Evolutionary conservation across 2,329 filamentous ascomycete genomes (phyloP).

Genomic region (Elsinoe australis): DNA sequence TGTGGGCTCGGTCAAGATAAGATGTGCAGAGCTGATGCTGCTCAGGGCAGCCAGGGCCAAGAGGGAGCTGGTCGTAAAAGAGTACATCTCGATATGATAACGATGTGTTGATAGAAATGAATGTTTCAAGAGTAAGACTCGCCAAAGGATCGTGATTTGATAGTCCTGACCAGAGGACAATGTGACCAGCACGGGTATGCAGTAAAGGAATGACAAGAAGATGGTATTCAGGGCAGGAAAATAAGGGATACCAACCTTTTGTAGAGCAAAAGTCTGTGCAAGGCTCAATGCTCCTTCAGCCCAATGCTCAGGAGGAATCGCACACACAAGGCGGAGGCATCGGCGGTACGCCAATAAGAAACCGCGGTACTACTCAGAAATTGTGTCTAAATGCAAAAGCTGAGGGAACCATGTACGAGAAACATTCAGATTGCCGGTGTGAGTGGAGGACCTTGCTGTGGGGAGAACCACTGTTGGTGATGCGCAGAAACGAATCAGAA

Average conservation of each 20-base stretch:
- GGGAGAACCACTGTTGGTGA: too few relatives aligned
- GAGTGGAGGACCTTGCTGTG: too few relatives aligned
- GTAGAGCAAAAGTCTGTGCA: conserved; percentile 2
- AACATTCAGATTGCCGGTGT: too few relatives aligned
- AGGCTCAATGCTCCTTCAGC: too few relatives aligned
- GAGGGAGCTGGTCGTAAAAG: background rate
- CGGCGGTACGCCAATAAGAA: too few relatives aligned
- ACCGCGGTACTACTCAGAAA: too few relatives aligned
- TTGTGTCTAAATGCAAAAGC: too few relatives aligned
- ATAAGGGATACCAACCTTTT: conserved; percentile 4
- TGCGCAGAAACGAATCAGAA: too few relatives aligned
- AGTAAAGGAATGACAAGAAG: background rate
- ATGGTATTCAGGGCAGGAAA: background rate
- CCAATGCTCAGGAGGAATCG: too few relatives aligned
- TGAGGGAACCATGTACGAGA: too few relatives aligned
- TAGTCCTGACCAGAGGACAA: conserved; percentile 4
- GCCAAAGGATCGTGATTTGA: background rate
- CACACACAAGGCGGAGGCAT: too few relatives aligned
- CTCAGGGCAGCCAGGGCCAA: conserved; percentile 2
- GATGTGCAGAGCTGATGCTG: conserved; percentile 7
- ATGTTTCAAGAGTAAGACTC: conserved; percentile 2
- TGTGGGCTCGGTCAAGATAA: conserved; percentile 1
- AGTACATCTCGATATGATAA: background rate
- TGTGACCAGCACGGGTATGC: conserved; percentile 10
- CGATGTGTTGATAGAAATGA: background rate